Evolutionary conservation across 371 early-diverging fungal species (phyloP).

Genomic region (Blakeslea trispora): DNA sequence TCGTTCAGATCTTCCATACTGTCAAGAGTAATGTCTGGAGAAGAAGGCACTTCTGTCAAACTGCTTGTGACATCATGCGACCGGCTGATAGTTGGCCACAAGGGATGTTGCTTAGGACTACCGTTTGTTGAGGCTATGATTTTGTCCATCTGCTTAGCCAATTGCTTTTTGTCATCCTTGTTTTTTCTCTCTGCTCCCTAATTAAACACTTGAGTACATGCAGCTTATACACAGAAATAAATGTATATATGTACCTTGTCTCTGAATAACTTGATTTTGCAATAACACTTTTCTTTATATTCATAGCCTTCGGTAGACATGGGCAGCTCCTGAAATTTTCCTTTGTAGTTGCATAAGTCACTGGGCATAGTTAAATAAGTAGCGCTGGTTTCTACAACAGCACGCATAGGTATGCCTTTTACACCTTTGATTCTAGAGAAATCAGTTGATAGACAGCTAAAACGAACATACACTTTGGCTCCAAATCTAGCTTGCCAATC

Average conservation of each 20-base stretch:
- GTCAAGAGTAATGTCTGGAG: conserved; percentile 11
- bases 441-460: conserved; percentile 83
- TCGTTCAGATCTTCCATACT: conserved; percentile 3
- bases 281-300: conserved; percentile 60
- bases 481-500: conserved; percentile 74
- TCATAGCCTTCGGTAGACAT: conserved; percentile 7
- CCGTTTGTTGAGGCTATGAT: conserved; percentile 21
- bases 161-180: conserved; percentile 63
- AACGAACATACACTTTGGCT: conserved; percentile 71
- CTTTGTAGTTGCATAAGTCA: conserved; percentile 2
- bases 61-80: conserved; percentile 7
- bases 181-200: conserved; percentile 67
- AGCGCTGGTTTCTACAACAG: conserved; percentile 27
- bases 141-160: conserved; percentile 59
- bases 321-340: conserved; percentile 9
- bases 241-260: conserved; percentile 65
- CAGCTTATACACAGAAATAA: too few relatives aligned
- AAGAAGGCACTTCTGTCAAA: conserved; percentile 8
- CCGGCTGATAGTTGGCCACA: conserved; percentile 21
- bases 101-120: conserved; percentile 22
- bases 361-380: conserved; percentile 10
- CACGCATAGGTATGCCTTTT: conserved; percentile 79
- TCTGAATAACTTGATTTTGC: conserved; percentile 75
- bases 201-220: not conserved
- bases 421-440: conserved; percentile 85